phyloP scores from a whole-genome alignment of 2,329 filamentous ascomycete genomes.

The Diaporthe citriasiana region DNA sequence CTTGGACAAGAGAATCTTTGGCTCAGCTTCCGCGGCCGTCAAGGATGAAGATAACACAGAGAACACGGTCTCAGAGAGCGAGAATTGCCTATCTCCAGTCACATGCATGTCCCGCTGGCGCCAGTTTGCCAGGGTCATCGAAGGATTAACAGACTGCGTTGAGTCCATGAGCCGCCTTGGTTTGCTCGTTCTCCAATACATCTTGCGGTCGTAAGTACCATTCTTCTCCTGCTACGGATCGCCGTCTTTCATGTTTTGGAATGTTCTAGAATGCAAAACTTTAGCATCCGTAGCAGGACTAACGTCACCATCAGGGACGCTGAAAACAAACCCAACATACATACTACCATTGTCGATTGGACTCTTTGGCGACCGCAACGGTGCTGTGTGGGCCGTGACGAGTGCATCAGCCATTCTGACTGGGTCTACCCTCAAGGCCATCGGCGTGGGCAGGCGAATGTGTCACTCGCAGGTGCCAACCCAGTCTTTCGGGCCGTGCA shows the following conservation, averaged over 20 bases:
- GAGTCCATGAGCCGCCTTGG: neutral
- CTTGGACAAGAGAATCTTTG: neutral
- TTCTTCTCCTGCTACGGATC: no score
- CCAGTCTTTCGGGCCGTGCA: neutral
- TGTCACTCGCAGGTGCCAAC: neutral
- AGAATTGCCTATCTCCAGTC: no score
- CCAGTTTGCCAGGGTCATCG: neutral
- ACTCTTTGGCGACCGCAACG: neutral
- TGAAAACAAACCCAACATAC: neutral
- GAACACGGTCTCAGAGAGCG: neutral
- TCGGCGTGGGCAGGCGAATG: neutral
- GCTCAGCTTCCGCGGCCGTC: neutral
- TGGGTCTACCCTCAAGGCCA: neutral
- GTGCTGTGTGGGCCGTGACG: neutral
- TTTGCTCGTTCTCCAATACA: neutral
- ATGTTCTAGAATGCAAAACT: no score
- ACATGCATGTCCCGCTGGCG: no score
- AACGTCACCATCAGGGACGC: neutral
- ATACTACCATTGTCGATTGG: neutral
- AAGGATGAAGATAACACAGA: neutral
- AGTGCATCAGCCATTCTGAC: neutral
- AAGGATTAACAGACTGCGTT: neutral
- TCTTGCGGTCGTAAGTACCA: no score
- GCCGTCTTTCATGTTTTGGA: no score
- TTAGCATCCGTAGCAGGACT: no score